Conservation (phyloP, 2,329 filamentous ascomycete species). For the Aspergillus versicolor region DNA sequence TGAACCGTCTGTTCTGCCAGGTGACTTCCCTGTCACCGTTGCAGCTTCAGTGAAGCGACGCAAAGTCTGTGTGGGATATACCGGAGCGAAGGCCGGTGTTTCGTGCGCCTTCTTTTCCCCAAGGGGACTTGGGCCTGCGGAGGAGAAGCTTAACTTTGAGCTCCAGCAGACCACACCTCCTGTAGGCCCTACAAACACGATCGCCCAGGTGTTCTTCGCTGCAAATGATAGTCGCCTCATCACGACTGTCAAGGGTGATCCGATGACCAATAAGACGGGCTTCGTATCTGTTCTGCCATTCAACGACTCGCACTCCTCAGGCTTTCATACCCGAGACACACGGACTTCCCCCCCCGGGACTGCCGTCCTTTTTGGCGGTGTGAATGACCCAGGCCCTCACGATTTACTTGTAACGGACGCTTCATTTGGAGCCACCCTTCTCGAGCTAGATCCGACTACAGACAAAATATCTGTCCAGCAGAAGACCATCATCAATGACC, state of each 20-base stretch:
- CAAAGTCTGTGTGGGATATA: not conserved
- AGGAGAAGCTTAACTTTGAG: not conserved
- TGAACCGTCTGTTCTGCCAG: not conserved
- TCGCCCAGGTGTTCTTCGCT: not conserved
- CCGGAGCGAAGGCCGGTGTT: not conserved
- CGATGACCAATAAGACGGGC: not conserved
- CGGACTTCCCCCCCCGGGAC: not conserved
- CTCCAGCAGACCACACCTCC: not conserved
- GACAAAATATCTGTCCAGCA: not conserved
- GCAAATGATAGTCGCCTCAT: not conserved
- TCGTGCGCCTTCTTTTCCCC: not conserved
- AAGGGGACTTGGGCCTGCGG: not conserved
- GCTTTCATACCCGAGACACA: not conserved
- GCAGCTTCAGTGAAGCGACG: not conserved
- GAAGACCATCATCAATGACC: not conserved
- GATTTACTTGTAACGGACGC: not conserved
- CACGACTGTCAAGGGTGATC: not conserved
- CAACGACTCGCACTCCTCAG: not conserved
- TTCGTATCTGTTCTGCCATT: not conserved
- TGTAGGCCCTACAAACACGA: not conserved
- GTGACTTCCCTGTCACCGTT: constrained; percentile 2
- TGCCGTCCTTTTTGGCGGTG: not conserved
- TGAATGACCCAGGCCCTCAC: not conserved
- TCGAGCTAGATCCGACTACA: not conserved
- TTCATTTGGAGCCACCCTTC: not conserved